Conservation (phyloP, 441 rosid genomes). For the Manihot esculenta region DNA sequence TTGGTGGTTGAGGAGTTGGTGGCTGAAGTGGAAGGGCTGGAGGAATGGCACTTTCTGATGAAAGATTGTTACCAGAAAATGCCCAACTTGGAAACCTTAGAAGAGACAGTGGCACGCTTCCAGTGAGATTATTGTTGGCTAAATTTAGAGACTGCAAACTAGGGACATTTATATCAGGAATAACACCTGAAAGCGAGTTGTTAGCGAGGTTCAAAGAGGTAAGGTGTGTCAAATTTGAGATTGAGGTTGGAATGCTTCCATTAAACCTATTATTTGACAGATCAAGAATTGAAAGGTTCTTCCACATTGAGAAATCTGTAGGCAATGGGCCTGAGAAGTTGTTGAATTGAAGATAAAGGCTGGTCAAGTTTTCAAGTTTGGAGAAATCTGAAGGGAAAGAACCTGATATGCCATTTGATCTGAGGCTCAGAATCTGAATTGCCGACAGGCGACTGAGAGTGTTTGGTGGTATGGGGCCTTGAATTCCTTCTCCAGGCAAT, state of each 20-base stretch:
- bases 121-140: constrained; percentile 67
- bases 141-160: constrained; percentile 56
- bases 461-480: constrained; percentile 53
- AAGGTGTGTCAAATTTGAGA: constrained; percentile 56
- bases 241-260: constrained; percentile 66
- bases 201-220: constrained; percentile 51
- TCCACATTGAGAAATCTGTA: constrained; percentile 62
- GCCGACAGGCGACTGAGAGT: constrained; percentile 70
- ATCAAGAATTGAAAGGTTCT: constrained; percentile 52
- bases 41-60: constrained; percentile 37
- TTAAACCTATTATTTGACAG: constrained; percentile 61
- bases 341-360: constrained; percentile 63
- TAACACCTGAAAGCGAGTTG: constrained; percentile 69
- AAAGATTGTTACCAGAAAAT: constrained; percentile 62
- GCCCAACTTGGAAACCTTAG: constrained; percentile 58
- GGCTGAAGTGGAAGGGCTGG: constrained; percentile 53
- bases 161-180: constrained; percentile 60
- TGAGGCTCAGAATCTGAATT: constrained; percentile 59
- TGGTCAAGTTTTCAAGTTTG: constrained; percentile 48
- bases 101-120: constrained; percentile 63
- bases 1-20: constrained; percentile 42
- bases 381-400: constrained; percentile 67
- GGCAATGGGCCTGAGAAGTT: constrained; percentile 67
- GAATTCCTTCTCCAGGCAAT: constrained; percentile 60
- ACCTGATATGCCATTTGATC: constrained; percentile 66